phyloP scores from a whole-genome alignment of 164 flowering plant genomes.

The Dillenia suffruticosa region DNA sequence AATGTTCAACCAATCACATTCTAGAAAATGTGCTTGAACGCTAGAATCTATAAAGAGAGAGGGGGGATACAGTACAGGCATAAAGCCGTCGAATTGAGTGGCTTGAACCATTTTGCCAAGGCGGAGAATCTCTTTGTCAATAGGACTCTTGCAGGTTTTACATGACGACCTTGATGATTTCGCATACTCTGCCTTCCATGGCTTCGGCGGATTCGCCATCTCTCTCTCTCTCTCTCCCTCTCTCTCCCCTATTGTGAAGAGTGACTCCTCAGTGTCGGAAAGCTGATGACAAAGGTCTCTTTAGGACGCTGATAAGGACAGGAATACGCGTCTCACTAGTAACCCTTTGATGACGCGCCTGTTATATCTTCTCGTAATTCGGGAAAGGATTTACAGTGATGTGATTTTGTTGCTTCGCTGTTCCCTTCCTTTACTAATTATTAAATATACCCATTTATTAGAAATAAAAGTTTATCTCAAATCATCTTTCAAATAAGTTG shows the following conservation, averaged over 20 bases:
- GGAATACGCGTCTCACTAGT: no score
- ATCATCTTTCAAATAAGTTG: no score
- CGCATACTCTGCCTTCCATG: conserved; percentile 97
- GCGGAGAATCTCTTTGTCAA: conserved; percentile 62
- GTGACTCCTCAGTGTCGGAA: no score
- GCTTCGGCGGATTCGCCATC: conserved; percentile 78
- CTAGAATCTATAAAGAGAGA: background rate
- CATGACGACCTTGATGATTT: conserved; percentile 88
- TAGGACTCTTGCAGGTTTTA: conserved; percentile 71
- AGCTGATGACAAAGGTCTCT: no score
- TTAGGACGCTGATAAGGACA: no score
- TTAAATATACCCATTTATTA: no score
- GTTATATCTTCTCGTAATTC: no score
- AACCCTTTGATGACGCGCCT: no score
- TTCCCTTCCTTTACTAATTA: no score
- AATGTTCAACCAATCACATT: background rate
- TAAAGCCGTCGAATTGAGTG: conserved; percentile 83
- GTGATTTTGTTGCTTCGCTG: no score
- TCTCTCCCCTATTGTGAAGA: background rate
- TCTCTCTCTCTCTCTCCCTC: conserved; percentile 5
- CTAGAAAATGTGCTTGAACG: background rate
- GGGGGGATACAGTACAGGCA: conserved; percentile 56
- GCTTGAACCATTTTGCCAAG: conserved; percentile 93
- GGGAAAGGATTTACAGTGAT: no score
- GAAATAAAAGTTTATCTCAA: no score